Percentiles rank a stretch among this genome's conserved stretches.
phyloP scores from a whole-genome alignment of 352 stramenopile genomes.

The Pseudoperonospora humuli region DNA sequence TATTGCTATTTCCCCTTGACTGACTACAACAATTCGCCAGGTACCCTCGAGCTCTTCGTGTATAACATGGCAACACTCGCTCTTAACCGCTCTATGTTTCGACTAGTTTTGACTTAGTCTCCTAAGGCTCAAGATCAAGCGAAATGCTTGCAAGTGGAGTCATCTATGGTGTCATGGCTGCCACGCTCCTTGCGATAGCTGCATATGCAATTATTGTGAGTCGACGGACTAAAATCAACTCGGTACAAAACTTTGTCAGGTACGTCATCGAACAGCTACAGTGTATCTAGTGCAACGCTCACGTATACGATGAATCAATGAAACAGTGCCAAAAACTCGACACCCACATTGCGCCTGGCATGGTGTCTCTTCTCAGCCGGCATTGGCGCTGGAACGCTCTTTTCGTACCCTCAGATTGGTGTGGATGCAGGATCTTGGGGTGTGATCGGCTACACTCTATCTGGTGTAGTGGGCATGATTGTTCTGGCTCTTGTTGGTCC shows the following conservation, averaged over 20 bases:
- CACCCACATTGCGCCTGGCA: slow-evolving; percentile 40
- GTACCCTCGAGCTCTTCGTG: no score
- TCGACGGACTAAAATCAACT: slow-evolving; percentile 44
- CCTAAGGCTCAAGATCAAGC: neutral
- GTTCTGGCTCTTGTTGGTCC: slow-evolving; percentile 47
- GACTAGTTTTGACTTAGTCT: no score
- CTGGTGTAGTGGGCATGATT: slow-evolving; percentile 44
- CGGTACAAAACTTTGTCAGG: slow-evolving; percentile 58
- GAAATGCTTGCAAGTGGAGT: slow-evolving; percentile 42
- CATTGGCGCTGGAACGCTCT: slow-evolving; percentile 72
- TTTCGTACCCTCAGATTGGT: slow-evolving; percentile 68
- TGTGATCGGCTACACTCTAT: slow-evolving; percentile 71
- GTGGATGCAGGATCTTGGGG: slow-evolving; percentile 63
- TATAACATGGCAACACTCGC: no score
- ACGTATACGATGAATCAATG: no score
- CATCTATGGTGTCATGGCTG: slow-evolving; percentile 53
- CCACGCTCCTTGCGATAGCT: slow-evolving; percentile 50
- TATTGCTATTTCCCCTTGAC: no score
- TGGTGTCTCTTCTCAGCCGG: slow-evolving; percentile 76
- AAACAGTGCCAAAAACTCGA: slow-evolving; percentile 58
- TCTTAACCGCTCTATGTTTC: no score
- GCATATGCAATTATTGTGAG: slow-evolving; percentile 61
- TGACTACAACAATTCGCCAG: no score
- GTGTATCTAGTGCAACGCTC: slow-evolving; percentile 21
- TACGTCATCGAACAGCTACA: no score